These are phyloP conservation scores for Nidularia pulvinata DNA, from an alignment of 768 basidiomycete genomes.

Conservation along the genomic window DNA sequence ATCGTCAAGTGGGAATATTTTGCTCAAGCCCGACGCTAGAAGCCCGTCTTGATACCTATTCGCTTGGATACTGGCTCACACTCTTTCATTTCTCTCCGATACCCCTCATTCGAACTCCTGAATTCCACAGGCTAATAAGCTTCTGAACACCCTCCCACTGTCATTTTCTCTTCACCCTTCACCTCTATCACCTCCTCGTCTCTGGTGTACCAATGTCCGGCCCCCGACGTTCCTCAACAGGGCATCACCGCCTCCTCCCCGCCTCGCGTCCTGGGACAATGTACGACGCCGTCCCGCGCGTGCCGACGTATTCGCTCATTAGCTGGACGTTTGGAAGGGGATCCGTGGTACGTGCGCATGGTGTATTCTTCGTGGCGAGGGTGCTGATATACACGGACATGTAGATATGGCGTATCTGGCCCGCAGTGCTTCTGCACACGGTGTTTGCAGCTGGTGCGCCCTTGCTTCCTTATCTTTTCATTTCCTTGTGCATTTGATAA, in stretches of 20 bases:
- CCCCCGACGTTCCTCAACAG: conserved; percentile 14
- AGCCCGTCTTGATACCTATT: too few species aligned
- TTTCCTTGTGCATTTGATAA: not conserved
- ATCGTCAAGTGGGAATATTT: too few species aligned
- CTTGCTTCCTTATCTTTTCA: not conserved
- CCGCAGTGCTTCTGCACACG: conserved; percentile 63
- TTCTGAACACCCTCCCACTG: too few species aligned
- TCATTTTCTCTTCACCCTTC: too few species aligned
- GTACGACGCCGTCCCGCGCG: conserved; percentile 10
- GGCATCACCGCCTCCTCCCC: conserved; percentile 18
- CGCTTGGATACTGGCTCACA: too few species aligned
- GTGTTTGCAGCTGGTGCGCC: conserved; percentile 46
- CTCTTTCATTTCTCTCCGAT: too few species aligned
- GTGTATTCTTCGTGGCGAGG: not conserved
- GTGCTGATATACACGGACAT: not conserved
- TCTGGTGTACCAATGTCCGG: too few species aligned
- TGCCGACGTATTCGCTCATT: conserved; percentile 22
- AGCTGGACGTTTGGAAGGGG: conserved; percentile 29
- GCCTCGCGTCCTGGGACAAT: conserved; percentile 18
- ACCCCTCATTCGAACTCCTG: too few species aligned
- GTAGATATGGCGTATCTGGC: conserved; percentile 67
- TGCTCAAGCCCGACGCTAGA: too few species aligned
- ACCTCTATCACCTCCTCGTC: too few species aligned
- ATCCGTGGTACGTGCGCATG: conserved; percentile 18
- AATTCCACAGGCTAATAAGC: too few species aligned